Evolutionary conservation across 1,284 basidiomycete genomes (phyloP), one percentile per base, ranked within the genome.

Genomic region (Rhodotorula sp.): DNA sequence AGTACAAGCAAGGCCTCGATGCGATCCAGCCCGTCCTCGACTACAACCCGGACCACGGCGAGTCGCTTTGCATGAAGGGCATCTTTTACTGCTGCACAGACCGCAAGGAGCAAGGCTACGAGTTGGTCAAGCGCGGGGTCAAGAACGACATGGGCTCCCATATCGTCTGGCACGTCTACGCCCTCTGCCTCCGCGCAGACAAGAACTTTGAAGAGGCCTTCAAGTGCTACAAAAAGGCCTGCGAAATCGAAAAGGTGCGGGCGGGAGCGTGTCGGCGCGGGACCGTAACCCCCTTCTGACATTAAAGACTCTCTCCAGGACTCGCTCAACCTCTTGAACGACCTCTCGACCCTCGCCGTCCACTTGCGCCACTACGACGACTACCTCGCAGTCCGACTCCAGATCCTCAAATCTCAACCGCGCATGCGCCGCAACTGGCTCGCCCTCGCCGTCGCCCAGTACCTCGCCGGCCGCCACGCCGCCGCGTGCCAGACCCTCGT

Each of bases 131-230:
- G 83, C 88, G 91, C 74, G 97, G 93, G 60, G 86, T 97, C 74
- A 88, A 89, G 70, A 86, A 90, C 72, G 94, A 98, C 83, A 84
- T 95, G 70, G 92, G 88, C 50, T 94, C 91, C 34, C 95, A 99
- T 80, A 97, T 99, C 79, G 91, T 90, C 79, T 99, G 97, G 95
- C 97, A 99, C 81, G 95, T 99, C 71, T 91, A 94, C 79, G 97
- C 94, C 58, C 88, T 97, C 78, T 87, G 95, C 48, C 90, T 93
- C 80, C 92, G 94, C 81, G 90, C 89, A 57, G 91, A 95, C 81
- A 92, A 89, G 81, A 93, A 94, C 79, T 95, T 83, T 79, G 89
- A 91, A 77, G 91, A 92, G 79, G 91, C 92, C 1, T 85, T 94
- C 79, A 92, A 92, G 79, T 92, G 91, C 47, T 86, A 86, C 76